phyloP scores from a whole-genome alignment of 2,329 filamentous ascomycete genomes.

The Clonostachys solani region DNA sequence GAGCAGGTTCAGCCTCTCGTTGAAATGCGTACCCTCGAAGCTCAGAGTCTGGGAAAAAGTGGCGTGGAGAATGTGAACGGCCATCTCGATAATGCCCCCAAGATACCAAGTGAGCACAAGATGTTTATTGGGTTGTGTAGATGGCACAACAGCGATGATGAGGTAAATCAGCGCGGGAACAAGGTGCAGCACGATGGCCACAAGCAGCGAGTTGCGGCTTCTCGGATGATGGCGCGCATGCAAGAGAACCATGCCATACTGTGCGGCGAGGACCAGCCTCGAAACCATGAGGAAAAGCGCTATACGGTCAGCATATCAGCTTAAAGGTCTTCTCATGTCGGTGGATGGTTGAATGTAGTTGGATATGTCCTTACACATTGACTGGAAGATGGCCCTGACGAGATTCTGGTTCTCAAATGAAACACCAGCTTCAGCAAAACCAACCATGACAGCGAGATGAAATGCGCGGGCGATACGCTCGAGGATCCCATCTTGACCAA shows the following conservation, averaged over 20 bases:
- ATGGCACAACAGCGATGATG: constrained; percentile 33
- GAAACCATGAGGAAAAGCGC: constrained; percentile 46
- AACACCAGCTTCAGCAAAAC: constrained; percentile 56
- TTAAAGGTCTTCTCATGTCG: too few relatives aligned
- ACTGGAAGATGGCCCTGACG: constrained; percentile 23
- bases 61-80: constrained; percentile 48
- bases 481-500: constrained; percentile 60
- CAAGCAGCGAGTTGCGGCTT: constrained; percentile 23
- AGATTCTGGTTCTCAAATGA: constrained; percentile 33
- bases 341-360: neutral
- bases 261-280: constrained; percentile 43
- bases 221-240: constrained; percentile 34
- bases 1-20: constrained; percentile 58
- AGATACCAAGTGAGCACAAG: constrained; percentile 46
- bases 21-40: constrained; percentile 58
- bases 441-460: constrained; percentile 61
- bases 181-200: constrained; percentile 29
- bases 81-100: constrained; percentile 46
- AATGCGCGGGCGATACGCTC: constrained; percentile 52
- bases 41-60: constrained; percentile 50
- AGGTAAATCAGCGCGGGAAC: constrained; percentile 30
- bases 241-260: constrained; percentile 44
- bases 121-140: constrained; percentile 17
- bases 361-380: constrained; percentile 27
- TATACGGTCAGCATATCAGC: constrained; percentile 1